Base-by-base conservation (phyloP, 208 protist species). In the Acanthamoeba rhysodes region DNA sequence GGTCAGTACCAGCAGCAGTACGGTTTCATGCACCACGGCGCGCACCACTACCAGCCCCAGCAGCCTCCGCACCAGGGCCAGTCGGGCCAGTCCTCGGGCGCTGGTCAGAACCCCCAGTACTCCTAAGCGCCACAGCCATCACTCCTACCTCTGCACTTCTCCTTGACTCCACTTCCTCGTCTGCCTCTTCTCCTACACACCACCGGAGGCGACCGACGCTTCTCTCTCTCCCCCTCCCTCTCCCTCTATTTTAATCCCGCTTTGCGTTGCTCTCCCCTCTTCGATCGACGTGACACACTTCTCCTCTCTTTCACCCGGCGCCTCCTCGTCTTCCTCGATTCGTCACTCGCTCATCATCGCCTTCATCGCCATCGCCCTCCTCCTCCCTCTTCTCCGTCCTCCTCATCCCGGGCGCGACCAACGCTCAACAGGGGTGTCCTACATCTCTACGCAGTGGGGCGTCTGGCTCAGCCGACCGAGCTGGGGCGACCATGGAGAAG, bases 1-100 rank as follows among this genome's bases (percentile, higher is more conserved):
- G 74, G 74, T n/a, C 74, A 82, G 29, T 82, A 82, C 74, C 64
- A 72, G n/a, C 74, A 82, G 74, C 74, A 82, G 74, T 82, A 82
- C 74, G 74, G 74, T 37, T 82, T 82, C 74, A 82, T 82, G 74
- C 74, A 82, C 74, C 74, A 82, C 37, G 74, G 74, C 2, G 74
- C 37, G 8, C 37, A 45, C 45, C 74, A 82, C 74, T 53, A 82
- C 74, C 45, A 76, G 32, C 68, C 74, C 34, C 72, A 82, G 72
- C 74, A 82, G 74, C 74, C 74, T 7, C 74, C 74, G 18, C 74
- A 82, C 74, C 74, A 82, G 74, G 16, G 37, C 14, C 74, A 82
- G 74, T 50, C 74, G 6, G 32, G 37, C 20, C 74, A 82, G 74
- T 45, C 68, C 8, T 48, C 74, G 74, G 74, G 74, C 2, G 18